Evolutionary conservation across 352 stramenopile species (phyloP), one percentile per base, ranked within the genome.

Genomic region (Globisporangium mamillatum): DNA sequence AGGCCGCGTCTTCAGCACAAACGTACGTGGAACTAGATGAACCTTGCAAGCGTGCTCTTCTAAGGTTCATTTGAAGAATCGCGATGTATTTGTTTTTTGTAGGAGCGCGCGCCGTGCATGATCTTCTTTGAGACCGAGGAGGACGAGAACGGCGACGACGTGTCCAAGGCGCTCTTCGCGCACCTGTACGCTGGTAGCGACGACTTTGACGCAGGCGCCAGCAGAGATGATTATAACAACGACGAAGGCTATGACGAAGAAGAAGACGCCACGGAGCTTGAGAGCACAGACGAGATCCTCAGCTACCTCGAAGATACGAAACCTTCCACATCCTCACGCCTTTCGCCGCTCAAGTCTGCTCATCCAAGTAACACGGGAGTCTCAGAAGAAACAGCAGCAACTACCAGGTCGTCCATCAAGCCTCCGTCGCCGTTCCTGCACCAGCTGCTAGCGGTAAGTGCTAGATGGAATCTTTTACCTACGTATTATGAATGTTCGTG

Each of bases 1-100:
- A 79, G 87, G 85, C 16, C 83, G 80, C 9, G 85, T 93, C 46
- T 94, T 94, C 75, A 92, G 73, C 64, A 94, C 87, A n/a, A 80
- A 91, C 25, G 82, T 90, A 77, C 24, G 76, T 67, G 8, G 38
- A 16, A 4, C 27, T 32, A 32, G 27, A 32, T 32, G 27, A 32
- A 32, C 27, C 27, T 32, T 32, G 27, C 27, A 32, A 32, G 27
- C 27, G 27, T 32, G 27, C n/a, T 1, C 18, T 50, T 71, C 27
- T 32, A 32, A 62, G 16, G n/a, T 53, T 58, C 44, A 38, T 0
- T 64, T 48, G 12, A 7, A 4, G 27, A 32, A 32, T 3, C 27
- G 27, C 27, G 27, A 32, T 46, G 36, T 41, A 27, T 59, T 8
- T 55, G 32, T 27, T 27, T 9, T 61, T 20, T 20, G 16, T 12